Percentiles rank a stretch among this genome's conserved stretches.
Evolutionary conservation across 2,329 filamentous ascomycete genomes (phyloP).

Genomic region (Penicillium sclerotigenum): DNA sequence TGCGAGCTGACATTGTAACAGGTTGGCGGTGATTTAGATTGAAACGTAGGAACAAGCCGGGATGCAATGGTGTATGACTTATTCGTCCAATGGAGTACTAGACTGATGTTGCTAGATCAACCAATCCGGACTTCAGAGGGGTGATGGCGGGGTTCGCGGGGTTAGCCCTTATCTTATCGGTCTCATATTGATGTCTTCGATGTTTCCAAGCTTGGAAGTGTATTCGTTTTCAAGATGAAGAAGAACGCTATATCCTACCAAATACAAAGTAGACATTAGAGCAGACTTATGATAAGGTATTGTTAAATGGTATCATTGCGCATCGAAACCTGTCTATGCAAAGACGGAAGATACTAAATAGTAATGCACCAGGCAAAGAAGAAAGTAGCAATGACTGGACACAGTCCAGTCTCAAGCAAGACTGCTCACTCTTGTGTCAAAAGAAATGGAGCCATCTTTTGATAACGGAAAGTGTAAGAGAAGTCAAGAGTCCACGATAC

Average conservation of each 20-base stretch:
- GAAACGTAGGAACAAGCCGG: not conserved
- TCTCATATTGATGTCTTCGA: not conserved
- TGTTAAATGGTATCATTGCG: slow-evolving; percentile 13
- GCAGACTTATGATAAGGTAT: not conserved
- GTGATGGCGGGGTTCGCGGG: slow-evolving; percentile 7
- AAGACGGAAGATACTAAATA: slow-evolving; percentile 3
- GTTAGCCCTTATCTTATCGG: slow-evolving; percentile 11
- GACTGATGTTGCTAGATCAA: not conserved
- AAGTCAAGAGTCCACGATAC: not conserved
- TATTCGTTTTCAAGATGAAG: not conserved
- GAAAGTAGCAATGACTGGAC: not conserved
- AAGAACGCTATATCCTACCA: not conserved
- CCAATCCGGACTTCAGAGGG: not conserved
- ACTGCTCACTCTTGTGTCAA: not conserved
- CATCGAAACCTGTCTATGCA: slow-evolving; percentile 12
- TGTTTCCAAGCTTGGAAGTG: not conserved
- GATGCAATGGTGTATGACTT: not conserved
- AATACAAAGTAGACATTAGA: not conserved
- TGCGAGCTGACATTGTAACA: slow-evolving; percentile 22
- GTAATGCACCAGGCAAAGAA: slow-evolving; percentile 11
- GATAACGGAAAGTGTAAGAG: not conserved
- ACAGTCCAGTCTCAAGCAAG: not conserved
- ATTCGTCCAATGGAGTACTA: not conserved
- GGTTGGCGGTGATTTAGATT: not conserved
- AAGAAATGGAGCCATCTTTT: not conserved